Conservation (phyloP, 805 yeast genomes). For the Sungouiozyma intestinalis region DNA sequence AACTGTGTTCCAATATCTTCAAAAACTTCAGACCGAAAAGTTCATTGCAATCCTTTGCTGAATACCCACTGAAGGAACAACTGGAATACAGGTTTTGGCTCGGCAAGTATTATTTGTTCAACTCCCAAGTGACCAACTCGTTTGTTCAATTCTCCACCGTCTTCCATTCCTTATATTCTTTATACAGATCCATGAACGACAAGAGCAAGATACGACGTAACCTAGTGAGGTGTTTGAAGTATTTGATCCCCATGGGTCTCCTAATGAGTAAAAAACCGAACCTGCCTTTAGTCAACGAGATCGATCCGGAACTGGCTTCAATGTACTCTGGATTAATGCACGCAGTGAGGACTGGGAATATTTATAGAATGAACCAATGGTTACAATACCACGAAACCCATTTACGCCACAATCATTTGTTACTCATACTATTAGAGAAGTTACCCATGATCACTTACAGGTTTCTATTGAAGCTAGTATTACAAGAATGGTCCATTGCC, state of each 20-base stretch:
- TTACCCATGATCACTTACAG: constrained; percentile 34
- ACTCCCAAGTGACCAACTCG: constrained; percentile 41
- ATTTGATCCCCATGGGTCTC: constrained; percentile 43
- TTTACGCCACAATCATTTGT: constrained; percentile 26
- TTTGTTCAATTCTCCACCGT: constrained; percentile 49
- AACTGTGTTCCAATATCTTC: constrained; percentile 28
- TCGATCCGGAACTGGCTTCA: constrained; percentile 21
- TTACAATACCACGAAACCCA: constrained; percentile 24
- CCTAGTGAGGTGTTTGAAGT: constrained; percentile 33
- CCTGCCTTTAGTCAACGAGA: constrained; percentile 15
- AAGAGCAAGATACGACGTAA: constrained; percentile 9
- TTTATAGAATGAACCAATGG: constrained; percentile 27
- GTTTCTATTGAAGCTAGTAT: constrained; percentile 23
- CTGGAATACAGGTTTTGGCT: constrained; percentile 46
- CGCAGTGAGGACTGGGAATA: constrained; percentile 36
- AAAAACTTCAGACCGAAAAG: constrained; percentile 45
- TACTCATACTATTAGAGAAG: constrained; percentile 34
- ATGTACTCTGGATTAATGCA: constrained; percentile 32
- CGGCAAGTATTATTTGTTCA: constrained; percentile 45
- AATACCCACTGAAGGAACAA: constrained; percentile 38
- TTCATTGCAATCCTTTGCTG: constrained; percentile 37
- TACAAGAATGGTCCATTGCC: constrained; percentile 12
- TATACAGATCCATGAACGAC: constrained; percentile 1
- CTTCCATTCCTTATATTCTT: constrained; percentile 25
- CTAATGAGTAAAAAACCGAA: constrained; percentile 46